phyloP scores from a whole-genome alignment of 805 yeast genomes.

The Metschnikowia shivogae region DNA sequence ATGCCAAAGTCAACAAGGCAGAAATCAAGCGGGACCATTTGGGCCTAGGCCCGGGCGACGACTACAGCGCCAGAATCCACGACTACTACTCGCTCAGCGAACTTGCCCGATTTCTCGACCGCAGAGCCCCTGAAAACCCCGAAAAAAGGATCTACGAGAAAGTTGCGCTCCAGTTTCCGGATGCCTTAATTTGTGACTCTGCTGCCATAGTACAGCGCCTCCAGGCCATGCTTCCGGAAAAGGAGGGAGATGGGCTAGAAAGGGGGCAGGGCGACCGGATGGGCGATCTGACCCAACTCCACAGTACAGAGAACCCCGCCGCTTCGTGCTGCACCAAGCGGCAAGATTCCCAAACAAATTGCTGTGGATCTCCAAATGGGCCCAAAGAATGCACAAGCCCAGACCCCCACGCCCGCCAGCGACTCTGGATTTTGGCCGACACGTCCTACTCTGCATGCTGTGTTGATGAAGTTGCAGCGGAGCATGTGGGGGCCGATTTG shows the following conservation, averaged over 20 bases:
- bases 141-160: constrained; percentile 32
- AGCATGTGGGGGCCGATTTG: constrained; percentile 79
- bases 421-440: constrained; percentile 85
- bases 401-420: constrained; percentile 18
- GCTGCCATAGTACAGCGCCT: constrained; percentile 59
- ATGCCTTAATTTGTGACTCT: constrained; percentile 70
- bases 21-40: constrained; percentile 25
- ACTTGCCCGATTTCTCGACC: constrained; percentile 37
- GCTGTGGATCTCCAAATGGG: too few species aligned
- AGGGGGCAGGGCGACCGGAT: not conserved
- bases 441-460: constrained; percentile 95
- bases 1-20: constrained; percentile 37
- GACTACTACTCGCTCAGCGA: constrained; percentile 55
- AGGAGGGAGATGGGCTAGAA: not conserved
- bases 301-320: too few species aligned
- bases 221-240: constrained; percentile 32
- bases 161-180: constrained; percentile 90
- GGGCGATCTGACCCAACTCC: too few species aligned
- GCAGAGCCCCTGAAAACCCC: constrained; percentile 19
- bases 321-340: too few species aligned
- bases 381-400: too few species aligned
- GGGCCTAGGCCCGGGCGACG: constrained; percentile 23
- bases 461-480: constrained; percentile 95
- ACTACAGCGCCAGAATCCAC: constrained; percentile 31
- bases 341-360: too few species aligned